Conservation (phyloP, 192 early-diverging fungal genomes). For the Gryganskiella cystojenkinii region DNA sequence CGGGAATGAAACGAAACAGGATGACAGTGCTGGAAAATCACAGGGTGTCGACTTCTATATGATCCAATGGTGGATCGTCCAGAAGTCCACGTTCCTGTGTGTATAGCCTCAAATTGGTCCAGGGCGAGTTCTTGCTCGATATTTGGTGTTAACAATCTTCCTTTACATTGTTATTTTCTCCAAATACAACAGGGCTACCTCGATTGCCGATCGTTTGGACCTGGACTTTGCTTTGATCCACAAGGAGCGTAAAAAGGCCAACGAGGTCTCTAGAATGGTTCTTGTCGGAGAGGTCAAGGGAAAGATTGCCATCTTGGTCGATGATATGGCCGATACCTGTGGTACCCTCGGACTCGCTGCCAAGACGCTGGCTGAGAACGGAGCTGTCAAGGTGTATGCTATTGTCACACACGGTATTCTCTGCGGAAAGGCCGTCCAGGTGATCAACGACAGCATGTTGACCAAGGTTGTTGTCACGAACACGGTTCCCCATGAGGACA, state of each 20-base stretch:
- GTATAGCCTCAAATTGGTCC: too few species aligned
- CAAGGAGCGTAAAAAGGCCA: slow-evolving; percentile 94
- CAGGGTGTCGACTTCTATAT: too few species aligned
- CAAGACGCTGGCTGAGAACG: slow-evolving; percentile 87
- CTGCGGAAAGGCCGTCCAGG: slow-evolving; percentile 92
- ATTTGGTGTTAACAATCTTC: too few species aligned
- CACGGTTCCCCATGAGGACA: slow-evolving; percentile 85
- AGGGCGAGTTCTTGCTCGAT: too few species aligned
- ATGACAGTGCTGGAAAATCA: too few species aligned
- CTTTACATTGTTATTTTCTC: not conserved
- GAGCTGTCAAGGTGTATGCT: slow-evolving; percentile 93
- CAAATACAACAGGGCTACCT: slow-evolving; percentile 83
- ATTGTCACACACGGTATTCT: slow-evolving; percentile 96
- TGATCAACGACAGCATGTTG: slow-evolving; percentile 81
- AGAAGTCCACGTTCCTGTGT: too few species aligned
- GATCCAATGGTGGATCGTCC: too few species aligned
- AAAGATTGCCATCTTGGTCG: slow-evolving; percentile 93
- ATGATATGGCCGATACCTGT: slow-evolving; percentile 98
- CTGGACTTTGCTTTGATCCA: slow-evolving; percentile 97
- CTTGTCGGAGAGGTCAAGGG: slow-evolving; percentile 94
- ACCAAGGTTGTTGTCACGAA: slow-evolving; percentile 85
- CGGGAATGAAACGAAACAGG: too few species aligned
- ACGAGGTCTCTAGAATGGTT: slow-evolving; percentile 92
- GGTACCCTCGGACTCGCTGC: slow-evolving; percentile 92
- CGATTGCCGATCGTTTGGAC: slow-evolving; percentile 89